Percentiles rank a stretch among this genome's conserved stretches.
phyloP scores from a whole-genome alignment of 2,329 filamentous ascomycete genomes.

The Biscogniauxia mediterranea region DNA sequence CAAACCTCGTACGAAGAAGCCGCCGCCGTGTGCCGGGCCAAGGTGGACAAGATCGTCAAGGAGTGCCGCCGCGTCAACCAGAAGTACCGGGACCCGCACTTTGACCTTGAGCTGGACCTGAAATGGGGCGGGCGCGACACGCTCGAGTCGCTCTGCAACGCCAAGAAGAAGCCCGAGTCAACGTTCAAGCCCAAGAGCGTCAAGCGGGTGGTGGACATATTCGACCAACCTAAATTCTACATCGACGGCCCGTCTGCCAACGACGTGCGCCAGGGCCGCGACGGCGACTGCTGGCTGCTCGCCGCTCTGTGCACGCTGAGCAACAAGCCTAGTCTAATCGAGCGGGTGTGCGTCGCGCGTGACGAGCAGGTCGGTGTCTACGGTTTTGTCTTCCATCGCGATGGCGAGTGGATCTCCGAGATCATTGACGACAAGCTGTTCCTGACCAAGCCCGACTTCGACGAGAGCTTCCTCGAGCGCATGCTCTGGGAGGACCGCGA shows the following conservation, averaged over 20 bases:
- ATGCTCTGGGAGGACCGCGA: constrained; percentile 45
- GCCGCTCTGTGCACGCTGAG: constrained; percentile 75
- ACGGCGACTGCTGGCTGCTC: constrained; percentile 86
- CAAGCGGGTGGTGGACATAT: constrained; percentile 72
- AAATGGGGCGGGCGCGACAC: constrained; percentile 56
- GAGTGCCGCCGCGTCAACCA: constrained; percentile 76
- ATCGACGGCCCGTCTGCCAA: constrained; percentile 73
- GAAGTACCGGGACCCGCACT: constrained; percentile 83
- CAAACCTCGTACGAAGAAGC: constrained; percentile 72
- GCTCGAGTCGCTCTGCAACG: constrained; percentile 44
- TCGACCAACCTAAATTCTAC: constrained; percentile 73
- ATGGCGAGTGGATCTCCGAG: constrained; percentile 69
- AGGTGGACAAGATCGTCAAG: constrained; percentile 59
- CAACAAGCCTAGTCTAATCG: constrained; percentile 69
- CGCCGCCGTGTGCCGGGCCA: constrained; percentile 63
- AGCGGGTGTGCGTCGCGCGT: constrained; percentile 69
- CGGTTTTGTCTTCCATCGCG: constrained; percentile 80
- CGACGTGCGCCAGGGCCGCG: constrained; percentile 74
- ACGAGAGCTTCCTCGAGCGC: constrained; percentile 53
- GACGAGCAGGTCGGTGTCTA: constrained; percentile 77
- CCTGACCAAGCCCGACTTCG: constrained; percentile 58
- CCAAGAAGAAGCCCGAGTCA: constrained; percentile 16
- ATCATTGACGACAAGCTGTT: constrained; percentile 59
- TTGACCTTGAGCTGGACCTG: constrained; percentile 77
- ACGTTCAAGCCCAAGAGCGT: constrained; percentile 50